Evolutionary conservation across 305 asterid species (phyloP).

Genomic region (Striga hermonthica): DNA sequence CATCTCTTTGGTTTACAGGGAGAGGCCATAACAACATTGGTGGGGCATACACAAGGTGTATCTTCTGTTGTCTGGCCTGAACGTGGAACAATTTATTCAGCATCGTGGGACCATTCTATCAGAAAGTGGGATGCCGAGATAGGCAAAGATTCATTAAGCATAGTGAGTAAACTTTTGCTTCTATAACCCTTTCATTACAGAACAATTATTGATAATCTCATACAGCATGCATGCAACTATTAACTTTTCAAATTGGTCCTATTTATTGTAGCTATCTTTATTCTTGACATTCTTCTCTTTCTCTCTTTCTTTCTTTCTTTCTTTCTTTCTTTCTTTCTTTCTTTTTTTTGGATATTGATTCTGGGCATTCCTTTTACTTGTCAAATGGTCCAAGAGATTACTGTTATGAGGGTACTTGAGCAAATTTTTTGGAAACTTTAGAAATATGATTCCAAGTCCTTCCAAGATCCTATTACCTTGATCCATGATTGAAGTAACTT

Average conservation of each 20-base stretch:
- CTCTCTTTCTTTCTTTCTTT: no score
- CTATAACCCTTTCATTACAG: not conserved
- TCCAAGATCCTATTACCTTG: not conserved
- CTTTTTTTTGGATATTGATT: no score
- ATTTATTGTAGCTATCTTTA: no score
- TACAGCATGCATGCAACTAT: slow-evolving; percentile 11
- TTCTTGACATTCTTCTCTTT: no score
- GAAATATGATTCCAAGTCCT: slow-evolving; percentile 7
- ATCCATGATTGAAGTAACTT: not conserved
- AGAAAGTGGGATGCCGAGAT: slow-evolving; percentile 93
- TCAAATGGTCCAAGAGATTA: no score
- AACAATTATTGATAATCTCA: slow-evolving; percentile 18
- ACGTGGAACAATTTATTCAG: slow-evolving; percentile 62
- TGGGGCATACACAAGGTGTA: slow-evolving; percentile 89
- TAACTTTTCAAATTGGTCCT: not conserved
- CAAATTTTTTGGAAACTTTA: not conserved
- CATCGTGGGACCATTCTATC: slow-evolving; percentile 94
- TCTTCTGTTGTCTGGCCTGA: slow-evolving; percentile 85
- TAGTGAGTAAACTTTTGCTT: slow-evolving; percentile 44
- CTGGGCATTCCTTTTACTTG: no score
- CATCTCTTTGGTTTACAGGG: slow-evolving; percentile 49
- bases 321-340: no score
- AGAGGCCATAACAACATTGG: slow-evolving; percentile 67
- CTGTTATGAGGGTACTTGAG: no score
- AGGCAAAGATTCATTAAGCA: slow-evolving; percentile 60